Evolutionary conservation across 768 basidiomycete genomes (phyloP).

Genomic region (Boletus pseudo-olivaceus): DNA sequence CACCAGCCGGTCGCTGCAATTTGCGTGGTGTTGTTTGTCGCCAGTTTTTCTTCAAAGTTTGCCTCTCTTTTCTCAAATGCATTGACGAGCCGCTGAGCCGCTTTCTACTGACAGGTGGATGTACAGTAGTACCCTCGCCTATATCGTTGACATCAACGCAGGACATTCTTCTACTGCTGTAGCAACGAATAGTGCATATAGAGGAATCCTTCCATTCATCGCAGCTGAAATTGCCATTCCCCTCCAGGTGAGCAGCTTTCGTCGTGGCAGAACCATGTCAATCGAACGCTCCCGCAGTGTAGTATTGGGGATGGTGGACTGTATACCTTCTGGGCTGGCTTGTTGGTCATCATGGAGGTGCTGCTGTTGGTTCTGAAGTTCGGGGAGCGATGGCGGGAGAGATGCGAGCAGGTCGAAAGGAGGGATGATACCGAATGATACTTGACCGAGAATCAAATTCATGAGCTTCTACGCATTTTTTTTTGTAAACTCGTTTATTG

Average conservation of each 20-base stretch:
- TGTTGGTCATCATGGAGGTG: conserved; percentile 50
- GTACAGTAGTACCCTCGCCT: conserved; percentile 70
- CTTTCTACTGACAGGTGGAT: conserved; percentile 38
- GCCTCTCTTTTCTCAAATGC: background rate
- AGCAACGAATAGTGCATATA: conserved; percentile 71
- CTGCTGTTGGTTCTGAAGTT: conserved; percentile 56
- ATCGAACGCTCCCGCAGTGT: conserved; percentile 8
- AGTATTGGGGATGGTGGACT: conserved; percentile 29
- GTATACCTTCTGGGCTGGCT: conserved; percentile 42
- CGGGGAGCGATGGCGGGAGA: conserved; percentile 58
- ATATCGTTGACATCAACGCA: conserved; percentile 81
- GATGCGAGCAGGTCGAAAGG: conserved; percentile 43
- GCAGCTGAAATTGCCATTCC: conserved; percentile 78
- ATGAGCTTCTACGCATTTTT: background rate
- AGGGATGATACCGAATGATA: conserved; percentile 2
- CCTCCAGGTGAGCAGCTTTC: conserved; percentile 40
- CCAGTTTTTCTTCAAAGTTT: conserved; percentile 57
- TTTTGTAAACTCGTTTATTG: too few relatives aligned
- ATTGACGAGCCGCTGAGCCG: background rate
- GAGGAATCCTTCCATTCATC: conserved; percentile 66
- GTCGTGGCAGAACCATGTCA: background rate
- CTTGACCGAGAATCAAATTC: background rate
- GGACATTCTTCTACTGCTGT: conserved; percentile 78
- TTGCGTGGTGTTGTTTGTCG: conserved; percentile 67
- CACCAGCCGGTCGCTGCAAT: conserved; percentile 64